Evolutionary conservation across 2,329 filamentous ascomycete genomes (phyloP).

Genomic region (Nothophoma quercina): DNA sequence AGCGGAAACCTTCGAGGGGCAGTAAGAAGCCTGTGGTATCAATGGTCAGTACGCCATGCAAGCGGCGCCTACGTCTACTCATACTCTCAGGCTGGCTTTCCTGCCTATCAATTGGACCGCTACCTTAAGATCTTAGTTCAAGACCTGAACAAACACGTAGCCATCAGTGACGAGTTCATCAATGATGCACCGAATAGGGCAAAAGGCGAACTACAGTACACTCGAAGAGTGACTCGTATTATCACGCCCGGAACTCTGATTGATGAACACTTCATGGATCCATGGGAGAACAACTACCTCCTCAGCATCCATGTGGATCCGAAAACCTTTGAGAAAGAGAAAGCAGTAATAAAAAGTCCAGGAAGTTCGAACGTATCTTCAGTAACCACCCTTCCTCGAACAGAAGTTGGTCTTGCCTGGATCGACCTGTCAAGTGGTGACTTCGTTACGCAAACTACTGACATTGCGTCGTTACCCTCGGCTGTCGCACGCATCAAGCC

Average conservation of each 20-base stretch:
- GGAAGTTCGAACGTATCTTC: constrained; percentile 41
- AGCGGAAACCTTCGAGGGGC: constrained; percentile 69
- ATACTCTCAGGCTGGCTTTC: constrained; percentile 78
- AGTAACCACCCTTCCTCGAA: constrained; percentile 49
- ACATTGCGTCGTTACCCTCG: constrained; percentile 75
- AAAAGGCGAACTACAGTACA: constrained; percentile 83
- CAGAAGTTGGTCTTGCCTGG: constrained; percentile 82
- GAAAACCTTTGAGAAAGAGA: constrained; percentile 32
- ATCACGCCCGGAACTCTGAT: constrained; percentile 95
- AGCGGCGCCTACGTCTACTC: too few relatives aligned
- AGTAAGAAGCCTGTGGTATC: constrained; percentile 70
- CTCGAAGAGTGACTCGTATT: constrained; percentile 83
- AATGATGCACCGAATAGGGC: constrained; percentile 73
- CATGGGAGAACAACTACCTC: constrained; percentile 91
- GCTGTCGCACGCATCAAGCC: constrained; percentile 83
- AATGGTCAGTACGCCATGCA: constrained; percentile 70
- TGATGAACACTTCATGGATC: constrained; percentile 97
- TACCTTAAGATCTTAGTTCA: constrained; percentile 93
- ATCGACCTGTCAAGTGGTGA: constrained; percentile 93
- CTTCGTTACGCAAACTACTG: constrained; percentile 84
- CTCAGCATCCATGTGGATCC: constrained; percentile 74
- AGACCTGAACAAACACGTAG: constrained; percentile 88
- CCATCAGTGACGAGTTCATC: constrained; percentile 90
- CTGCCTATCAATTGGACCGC: constrained; percentile 88
- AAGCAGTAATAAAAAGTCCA: constrained; percentile 34